These are phyloP conservation scores for Pseudonitzschia multistriata DNA, from an alignment of 108 stramenopile species.

Conservation along the genomic window DNA sequence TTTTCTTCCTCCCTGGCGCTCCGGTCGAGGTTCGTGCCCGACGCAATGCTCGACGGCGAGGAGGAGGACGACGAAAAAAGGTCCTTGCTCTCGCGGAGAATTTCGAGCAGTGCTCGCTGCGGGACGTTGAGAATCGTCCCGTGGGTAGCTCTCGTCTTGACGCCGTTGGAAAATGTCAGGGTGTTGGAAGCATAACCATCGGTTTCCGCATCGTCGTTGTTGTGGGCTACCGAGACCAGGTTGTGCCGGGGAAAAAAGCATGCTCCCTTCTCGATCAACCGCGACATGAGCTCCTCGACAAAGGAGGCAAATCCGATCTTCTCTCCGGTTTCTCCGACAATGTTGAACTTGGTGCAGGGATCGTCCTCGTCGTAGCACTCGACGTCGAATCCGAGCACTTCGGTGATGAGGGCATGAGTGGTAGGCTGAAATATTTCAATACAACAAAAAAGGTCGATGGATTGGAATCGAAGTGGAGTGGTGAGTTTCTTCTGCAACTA, in stretches of 20 bases:
- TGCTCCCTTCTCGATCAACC: slow-evolving; percentile 24
- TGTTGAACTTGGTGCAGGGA: slow-evolving; percentile 24
- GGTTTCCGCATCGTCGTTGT: too few species aligned
- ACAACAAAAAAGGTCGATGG: too few species aligned
- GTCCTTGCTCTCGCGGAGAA: slow-evolving; percentile 22
- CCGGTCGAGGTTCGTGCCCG: too few species aligned
- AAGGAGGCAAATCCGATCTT: slow-evolving; percentile 37
- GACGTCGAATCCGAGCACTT: slow-evolving; percentile 22
- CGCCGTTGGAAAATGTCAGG: slow-evolving; percentile 34
- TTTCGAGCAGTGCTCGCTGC: slow-evolving; percentile 26
- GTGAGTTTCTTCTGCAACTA: background rate
- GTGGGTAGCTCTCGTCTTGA: slow-evolving; percentile 18
- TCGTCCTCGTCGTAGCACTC: slow-evolving; percentile 32
- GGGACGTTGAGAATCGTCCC: slow-evolving; percentile 30
- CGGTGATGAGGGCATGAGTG: slow-evolving; percentile 31
- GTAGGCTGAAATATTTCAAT: too few species aligned
- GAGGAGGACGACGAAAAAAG: too few species aligned
- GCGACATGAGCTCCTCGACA: slow-evolving; percentile 35
- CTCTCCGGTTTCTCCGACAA: slow-evolving; percentile 29
- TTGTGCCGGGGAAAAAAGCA: slow-evolving; percentile 31
- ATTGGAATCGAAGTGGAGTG: background rate
- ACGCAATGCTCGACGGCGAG: too few species aligned
- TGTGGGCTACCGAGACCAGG: slow-evolving; percentile 5
- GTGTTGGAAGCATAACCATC: too few species aligned
- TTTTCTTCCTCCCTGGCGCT: too few species aligned